Percentiles rank a stretch among this genome's conserved stretches.
Evolutionary conservation across 192 early-diverging fungal species (phyloP).

Genomic region (Coemansia sp.): DNA sequence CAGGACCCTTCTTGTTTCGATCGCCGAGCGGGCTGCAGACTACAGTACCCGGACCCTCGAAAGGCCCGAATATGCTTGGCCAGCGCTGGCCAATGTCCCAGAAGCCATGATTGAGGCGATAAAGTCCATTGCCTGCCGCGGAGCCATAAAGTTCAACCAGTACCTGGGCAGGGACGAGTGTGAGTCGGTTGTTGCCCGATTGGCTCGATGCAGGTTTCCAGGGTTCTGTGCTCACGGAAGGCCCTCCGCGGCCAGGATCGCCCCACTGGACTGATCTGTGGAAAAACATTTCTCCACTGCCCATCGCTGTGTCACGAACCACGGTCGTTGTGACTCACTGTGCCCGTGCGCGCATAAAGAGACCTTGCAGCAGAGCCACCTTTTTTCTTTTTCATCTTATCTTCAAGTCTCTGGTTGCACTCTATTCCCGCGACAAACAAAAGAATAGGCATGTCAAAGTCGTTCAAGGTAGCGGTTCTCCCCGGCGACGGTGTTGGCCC

Average conservation of each 20-base stretch:
- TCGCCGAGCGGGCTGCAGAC: constrained; percentile 7
- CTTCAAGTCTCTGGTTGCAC: constrained; percentile 4
- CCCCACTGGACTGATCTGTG: constrained; percentile 5
- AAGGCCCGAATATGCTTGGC: no score
- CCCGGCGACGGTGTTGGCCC: constrained; percentile 96
- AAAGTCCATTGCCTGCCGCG: constrained; percentile 28
- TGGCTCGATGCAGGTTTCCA: constrained; percentile 31
- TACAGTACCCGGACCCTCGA: no score
- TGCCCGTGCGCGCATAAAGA: background rate
- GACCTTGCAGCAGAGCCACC: background rate
- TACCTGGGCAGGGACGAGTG: constrained; percentile 12
- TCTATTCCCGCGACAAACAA: background rate
- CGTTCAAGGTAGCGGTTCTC: constrained; percentile 65
- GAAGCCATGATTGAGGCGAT: constrained; percentile 20
- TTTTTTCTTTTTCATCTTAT: constrained; percentile 19
- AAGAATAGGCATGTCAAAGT: constrained; percentile 27
- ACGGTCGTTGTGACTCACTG: background rate
- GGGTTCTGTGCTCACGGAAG: constrained; percentile 45
- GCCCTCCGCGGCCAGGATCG: constrained; percentile 14
- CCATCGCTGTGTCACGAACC: background rate
- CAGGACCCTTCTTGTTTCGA: constrained; percentile 18
- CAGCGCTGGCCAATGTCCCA: constrained; percentile 21
- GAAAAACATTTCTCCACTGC: constrained; percentile 2
- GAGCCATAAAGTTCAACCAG: constrained; percentile 43
- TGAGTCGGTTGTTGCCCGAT: constrained; percentile 11